phyloP scores from a whole-genome alignment of 352 stramenopile species.

The Bremia lactucae region DNA sequence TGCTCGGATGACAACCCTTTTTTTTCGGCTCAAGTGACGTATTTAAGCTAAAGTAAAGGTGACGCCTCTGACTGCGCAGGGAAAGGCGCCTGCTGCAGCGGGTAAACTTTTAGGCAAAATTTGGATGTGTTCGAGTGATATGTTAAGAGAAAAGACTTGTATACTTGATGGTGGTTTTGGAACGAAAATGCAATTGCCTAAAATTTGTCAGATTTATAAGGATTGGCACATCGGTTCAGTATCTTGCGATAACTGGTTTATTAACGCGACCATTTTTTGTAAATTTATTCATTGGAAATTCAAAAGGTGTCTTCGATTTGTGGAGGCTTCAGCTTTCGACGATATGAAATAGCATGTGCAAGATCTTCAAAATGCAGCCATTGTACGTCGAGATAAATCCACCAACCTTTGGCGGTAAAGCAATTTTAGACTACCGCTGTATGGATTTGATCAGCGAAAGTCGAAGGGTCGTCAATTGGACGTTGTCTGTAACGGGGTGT shows the following conservation, averaged over 20 bases:
- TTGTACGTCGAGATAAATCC: slow-evolving; percentile 48
- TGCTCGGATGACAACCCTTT: too few species aligned
- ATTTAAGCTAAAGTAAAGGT: background rate
- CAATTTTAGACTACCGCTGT: slow-evolving; percentile 55
- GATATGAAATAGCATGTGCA: slow-evolving; percentile 55
- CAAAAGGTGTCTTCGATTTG: slow-evolving; percentile 61
- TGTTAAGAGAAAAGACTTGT: slow-evolving; percentile 68
- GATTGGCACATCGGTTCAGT: slow-evolving; percentile 64
- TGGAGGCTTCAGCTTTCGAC: slow-evolving; percentile 72
- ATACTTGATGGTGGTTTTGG: slow-evolving; percentile 61
- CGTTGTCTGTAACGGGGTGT: too few species aligned
- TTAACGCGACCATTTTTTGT: slow-evolving; percentile 57
- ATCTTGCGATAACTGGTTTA: slow-evolving; percentile 58
- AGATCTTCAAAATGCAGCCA: slow-evolving; percentile 33
- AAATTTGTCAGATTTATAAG: slow-evolving; percentile 31
- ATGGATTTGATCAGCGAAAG: slow-evolving; percentile 72
- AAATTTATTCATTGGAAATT: slow-evolving; percentile 72
- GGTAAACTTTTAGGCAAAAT: slow-evolving; percentile 78
- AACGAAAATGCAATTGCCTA: slow-evolving; percentile 77
- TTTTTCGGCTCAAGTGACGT: background rate
- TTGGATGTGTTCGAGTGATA: slow-evolving; percentile 69
- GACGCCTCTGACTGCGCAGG: slow-evolving; percentile 60
- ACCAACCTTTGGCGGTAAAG: slow-evolving; percentile 44
- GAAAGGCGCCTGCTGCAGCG: slow-evolving; percentile 46
- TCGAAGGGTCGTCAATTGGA: too few species aligned